Evolutionary conservation across 179 eudicot species (phyloP), one percentile per base, ranked within the genome.

Genomic region (Silene coronaria): DNA sequence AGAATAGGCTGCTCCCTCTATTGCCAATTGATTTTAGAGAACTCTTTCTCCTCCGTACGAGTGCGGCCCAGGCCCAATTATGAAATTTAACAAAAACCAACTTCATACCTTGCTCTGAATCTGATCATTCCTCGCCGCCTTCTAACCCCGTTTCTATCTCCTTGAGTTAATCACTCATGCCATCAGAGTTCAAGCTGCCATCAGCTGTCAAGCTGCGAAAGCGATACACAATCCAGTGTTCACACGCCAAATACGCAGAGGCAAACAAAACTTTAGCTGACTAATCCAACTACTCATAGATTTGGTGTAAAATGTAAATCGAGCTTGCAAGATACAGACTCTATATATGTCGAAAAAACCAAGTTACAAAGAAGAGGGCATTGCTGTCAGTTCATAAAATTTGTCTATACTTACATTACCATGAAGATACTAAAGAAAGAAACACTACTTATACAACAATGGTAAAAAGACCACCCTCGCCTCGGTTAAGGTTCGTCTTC

Each of bases 361-460:
- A 68, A 4, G 34, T 64, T 28, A 36, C 63, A 22, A 53, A 73
- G 36, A 75, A 32, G 16, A 21, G 42, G 19, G 66, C 73, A 3
- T 27, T 27, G 8, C 19, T 28, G 67, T 63, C 67, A 63, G 36
- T 63, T 63, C 30, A 28, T 63, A 12, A 32, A 63, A 13, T 60
- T 30, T 74, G 34, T 2, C 10, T 61, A 64, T 36, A 27, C 66
- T 75, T 72, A 53, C 62, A 71, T 73, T 67, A 55, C 51, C 60
- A 36, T 36, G 46, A 36, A 55, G 45, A 42, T 51, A 66, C 73
- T 42, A 27, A 17, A 26, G 36, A 28, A 11, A 26, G 58, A 16
- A 67, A 76, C 30, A 26, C 72, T 78, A 51, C 19, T 17, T 34
- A 3, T 71, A 21, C 67, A 48, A 27, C 72, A 67, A 57, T 73